phyloP scores from a whole-genome alignment of 1,284 basidiomycete genomes.

The Leccinum pallidistipes region DNA sequence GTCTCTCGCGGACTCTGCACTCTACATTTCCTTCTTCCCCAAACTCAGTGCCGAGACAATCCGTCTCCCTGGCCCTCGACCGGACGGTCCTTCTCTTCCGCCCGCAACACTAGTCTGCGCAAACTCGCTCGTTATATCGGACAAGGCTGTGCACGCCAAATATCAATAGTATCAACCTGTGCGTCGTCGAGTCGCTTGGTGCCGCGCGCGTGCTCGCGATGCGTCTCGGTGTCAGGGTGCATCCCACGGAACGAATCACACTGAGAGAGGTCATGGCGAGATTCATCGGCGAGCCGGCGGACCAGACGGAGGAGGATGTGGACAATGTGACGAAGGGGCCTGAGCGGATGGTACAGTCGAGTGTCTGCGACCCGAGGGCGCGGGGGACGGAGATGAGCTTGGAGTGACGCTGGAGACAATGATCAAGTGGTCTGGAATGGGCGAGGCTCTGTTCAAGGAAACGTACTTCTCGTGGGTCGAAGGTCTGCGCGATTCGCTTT shows the following conservation, averaged over 20 bases:
- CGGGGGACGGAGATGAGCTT: conserved; percentile 33
- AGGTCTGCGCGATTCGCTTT: conserved; percentile 44
- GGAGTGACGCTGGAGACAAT: conserved; percentile 75
- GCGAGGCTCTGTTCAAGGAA: conserved; percentile 54
- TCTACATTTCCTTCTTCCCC: conserved; percentile 84
- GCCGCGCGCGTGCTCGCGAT: conserved; percentile 72
- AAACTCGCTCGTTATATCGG: conserved; percentile 82
- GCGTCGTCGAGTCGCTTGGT: conserved; percentile 83
- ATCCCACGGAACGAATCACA: conserved; percentile 49
- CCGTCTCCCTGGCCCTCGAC: conserved; percentile 51
- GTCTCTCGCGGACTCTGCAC: conserved; percentile 63
- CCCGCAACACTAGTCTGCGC: conserved; percentile 74
- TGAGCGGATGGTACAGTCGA: conserved; percentile 51
- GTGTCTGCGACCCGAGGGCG: conserved; percentile 46
- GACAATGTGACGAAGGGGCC: conserved; percentile 49
- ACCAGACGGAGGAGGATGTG: conserved; percentile 42
- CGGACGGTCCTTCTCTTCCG: conserved; percentile 20
- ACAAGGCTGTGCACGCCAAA: conserved; percentile 77
- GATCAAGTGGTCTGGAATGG: conserved; percentile 63
- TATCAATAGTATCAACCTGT: conserved; percentile 74
- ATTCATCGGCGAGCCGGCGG: conserved; percentile 43
- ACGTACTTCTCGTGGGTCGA: conserved; percentile 78
- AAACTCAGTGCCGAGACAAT: conserved; percentile 64
- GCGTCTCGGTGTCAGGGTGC: conserved; percentile 48
- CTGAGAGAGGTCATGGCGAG: conserved; percentile 53